These are phyloP conservation scores for Fusarium verrucosum DNA, from an alignment of 2,329 filamentous ascomycete genomes.

Conservation along the genomic window DNA sequence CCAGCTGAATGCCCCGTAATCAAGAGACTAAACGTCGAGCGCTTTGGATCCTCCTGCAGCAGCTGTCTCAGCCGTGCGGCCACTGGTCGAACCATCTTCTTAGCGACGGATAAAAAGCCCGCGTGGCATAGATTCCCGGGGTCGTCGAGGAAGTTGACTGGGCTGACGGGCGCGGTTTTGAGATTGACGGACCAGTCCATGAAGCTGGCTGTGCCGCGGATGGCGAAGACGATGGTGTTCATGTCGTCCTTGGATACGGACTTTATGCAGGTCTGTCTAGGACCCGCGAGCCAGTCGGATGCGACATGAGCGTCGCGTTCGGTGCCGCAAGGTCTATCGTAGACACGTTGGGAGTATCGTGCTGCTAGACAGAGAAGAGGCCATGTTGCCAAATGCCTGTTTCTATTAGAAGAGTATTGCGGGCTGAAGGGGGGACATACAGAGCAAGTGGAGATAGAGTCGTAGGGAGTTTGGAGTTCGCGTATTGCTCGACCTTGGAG, in stretches of 20 bases:
- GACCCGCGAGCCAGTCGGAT: conserved; percentile 76
- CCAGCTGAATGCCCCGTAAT: conserved; percentile 90
- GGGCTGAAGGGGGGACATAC: conserved; percentile 53
- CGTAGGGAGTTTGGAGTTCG: conserved; percentile 77
- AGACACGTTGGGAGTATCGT: conserved; percentile 79
- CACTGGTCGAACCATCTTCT: conserved; percentile 78
- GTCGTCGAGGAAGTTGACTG: conserved; percentile 79
- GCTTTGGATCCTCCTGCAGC: conserved; percentile 74
- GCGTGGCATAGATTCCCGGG: conserved; percentile 79
- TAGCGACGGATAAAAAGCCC: conserved; percentile 80
- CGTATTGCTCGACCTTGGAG: conserved; percentile 79
- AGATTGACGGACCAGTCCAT: conserved; percentile 90
- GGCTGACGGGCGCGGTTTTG: conserved; percentile 71
- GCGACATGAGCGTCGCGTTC: conserved; percentile 76
- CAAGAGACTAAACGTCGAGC: conserved; percentile 74
- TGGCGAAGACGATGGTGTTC: conserved; percentile 83
- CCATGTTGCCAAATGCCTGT: conserved; percentile 76
- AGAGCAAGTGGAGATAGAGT: conserved; percentile 74
- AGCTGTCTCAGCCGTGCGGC: conserved; percentile 74
- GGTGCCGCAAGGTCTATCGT: conserved; percentile 68
- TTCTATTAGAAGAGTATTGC: not conserved
- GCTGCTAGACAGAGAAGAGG: conserved; percentile 82
- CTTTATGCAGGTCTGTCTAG: conserved; percentile 87
- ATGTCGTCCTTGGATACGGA: conserved; percentile 80
- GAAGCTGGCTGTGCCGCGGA: conserved; percentile 81